Evolutionary conservation across 2,329 filamentous ascomycete species (phyloP), one percentile per base, ranked within the genome.

Genomic region (Gyromitra esculenta): DNA sequence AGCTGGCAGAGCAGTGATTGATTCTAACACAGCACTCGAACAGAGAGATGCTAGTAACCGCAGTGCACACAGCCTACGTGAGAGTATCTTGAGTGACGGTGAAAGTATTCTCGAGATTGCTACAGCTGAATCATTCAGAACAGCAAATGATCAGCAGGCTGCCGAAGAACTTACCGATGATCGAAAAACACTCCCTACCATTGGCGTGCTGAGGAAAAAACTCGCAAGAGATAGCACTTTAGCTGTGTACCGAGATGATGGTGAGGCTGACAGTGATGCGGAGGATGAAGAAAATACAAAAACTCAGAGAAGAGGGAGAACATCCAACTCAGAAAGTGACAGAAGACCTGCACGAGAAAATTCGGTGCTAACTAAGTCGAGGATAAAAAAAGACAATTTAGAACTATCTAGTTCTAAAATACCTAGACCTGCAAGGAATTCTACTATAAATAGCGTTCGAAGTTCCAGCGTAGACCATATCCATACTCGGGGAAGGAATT

Each of bases 1-100:
- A 54, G 86, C 85, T 9, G 82, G 84, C 18, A 83, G 85, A 65
- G 84, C 82, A 9, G 82, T 84, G 3, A 83, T 84, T 41, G 81
- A 83, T 15, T 81, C 82, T 66, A 56, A 73, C 18, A 60, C 76
- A 31, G 65, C 69, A 7, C 66, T 78, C 37, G 62, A 78, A 9
- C 68, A 78, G 50, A 48, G 76, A 37, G 76, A 78, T 63, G 69
- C 68, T 6, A 76, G 78, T 62, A 74, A 65, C n/a, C 65, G 73
- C 21, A 71, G 69, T 56, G 37, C 72, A 50, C 39, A 80, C 82
- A 78, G 62, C 75, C 8, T 80, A 81, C 43, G 80, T 81, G 64
- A 72, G 80, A 37, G 78, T 78, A 43, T 35, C 65, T 63, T 35
- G 67, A 73, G 43, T 56, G 77, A 25, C 18, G 79, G 35, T 73